Evolutionary conservation across 2,329 filamentous ascomycete genomes (phyloP), one percentile per base, ranked within the genome.

Genomic region (Colletotrichum tabaci): DNA sequence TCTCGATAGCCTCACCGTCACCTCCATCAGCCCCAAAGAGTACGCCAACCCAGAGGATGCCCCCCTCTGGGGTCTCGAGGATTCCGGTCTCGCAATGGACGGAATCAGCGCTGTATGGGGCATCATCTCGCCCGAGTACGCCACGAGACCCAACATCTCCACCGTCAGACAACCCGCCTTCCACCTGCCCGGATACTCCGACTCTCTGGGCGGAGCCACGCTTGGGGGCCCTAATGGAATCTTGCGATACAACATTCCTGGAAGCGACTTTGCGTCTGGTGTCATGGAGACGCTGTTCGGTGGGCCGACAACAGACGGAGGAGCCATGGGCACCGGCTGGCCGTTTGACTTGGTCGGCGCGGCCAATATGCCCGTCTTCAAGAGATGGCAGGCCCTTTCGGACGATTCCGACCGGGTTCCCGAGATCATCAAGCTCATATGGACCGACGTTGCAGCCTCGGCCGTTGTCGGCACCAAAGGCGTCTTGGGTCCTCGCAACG

Each of bases 371-470:
- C 81, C 83, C 9, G 78, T 87, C 75, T 85, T 78, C 62, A 72
- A 70, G 7, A 77, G 79, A 55, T 86, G 84, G 84, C 80, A 83
- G 70, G 69, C 80, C 2, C 75, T 84, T 1, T 80, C 80, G 1
- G 42, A 57, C 0, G 76, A 75, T 1, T 69, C 80, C 0, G 66
- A 66, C 0, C 75, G 73, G 0, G 78, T 80, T 1, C 77, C 78
- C 0, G 74, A 76, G 13, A 84, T 86, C 10, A 74, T 85, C 13
- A 83, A 85, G 72, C 76, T 85, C 0, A 79, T 86, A 6, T 86
- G 83, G 81, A 86, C 84, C 0, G 84, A 87, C 66, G 66, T 84
- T 8, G 79, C 81, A 1, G 80, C 84, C 1, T 84, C 82, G n/a
- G 76, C 81, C 2, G 80, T 86, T 0, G 78, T 85, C 0, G 84